Evolutionary conservation across 2,329 filamentous ascomycete species (phyloP).

Genomic region (Paecilomyces sp.): DNA sequence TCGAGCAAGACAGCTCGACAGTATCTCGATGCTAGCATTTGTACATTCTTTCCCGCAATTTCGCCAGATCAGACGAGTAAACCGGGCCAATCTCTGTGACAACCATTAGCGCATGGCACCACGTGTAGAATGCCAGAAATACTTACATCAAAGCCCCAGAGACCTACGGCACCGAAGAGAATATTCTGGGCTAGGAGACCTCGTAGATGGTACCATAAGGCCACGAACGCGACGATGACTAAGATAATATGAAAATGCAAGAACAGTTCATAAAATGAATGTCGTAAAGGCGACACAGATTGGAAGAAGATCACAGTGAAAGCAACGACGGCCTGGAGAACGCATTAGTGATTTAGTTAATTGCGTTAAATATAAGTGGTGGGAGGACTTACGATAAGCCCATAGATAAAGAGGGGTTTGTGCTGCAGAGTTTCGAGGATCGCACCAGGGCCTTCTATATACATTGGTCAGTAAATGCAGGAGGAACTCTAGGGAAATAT

Average conservation of each 20-base stretch:
- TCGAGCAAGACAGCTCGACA: constrained; percentile 49
- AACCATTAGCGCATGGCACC: constrained; percentile 12
- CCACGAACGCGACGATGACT: constrained; percentile 32
- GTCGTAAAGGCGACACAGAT: constrained; percentile 33
- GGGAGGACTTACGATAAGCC: constrained; percentile 40
- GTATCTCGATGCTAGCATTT: constrained; percentile 47
- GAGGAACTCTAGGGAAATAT: constrained; percentile 6
- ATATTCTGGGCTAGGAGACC: constrained; percentile 22
- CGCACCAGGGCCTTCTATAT: background rate
- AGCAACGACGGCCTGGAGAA: constrained; percentile 29
- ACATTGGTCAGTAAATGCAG: background rate
- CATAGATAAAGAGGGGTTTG: constrained; percentile 9
- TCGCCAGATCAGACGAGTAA: constrained; percentile 43
- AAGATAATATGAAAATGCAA: constrained; percentile 35
- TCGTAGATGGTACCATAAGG: constrained; percentile 28
- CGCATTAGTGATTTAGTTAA: constrained; percentile 32
- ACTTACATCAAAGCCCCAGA: constrained; percentile 27
- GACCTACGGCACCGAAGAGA: constrained; percentile 21
- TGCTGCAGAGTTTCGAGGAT: background rate
- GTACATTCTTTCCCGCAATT: constrained; percentile 43
- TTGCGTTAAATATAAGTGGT: constrained; percentile 47
- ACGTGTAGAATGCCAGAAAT: constrained; percentile 12
- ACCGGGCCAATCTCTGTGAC: constrained; percentile 36
- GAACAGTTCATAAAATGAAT: constrained; percentile 39
- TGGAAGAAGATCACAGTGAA: constrained; percentile 33